A percentile compares a stretch with the other conserved stretches of the same genome.
phyloP scores from a whole-genome alignment of 2,329 filamentous ascomycete genomes.

The Trichoderma aggressivum region DNA sequence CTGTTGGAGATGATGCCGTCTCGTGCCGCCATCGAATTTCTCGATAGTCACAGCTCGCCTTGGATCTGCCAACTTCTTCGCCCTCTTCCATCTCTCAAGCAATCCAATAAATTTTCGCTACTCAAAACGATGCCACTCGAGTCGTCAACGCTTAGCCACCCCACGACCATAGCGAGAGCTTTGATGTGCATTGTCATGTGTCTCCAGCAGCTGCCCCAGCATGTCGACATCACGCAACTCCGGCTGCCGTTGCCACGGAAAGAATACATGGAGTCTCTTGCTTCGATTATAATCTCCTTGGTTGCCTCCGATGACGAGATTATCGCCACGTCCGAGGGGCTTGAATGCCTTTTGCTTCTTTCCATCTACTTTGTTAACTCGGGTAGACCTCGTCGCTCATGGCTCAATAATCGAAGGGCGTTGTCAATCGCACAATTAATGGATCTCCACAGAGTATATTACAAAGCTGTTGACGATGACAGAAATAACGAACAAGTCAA shows the following conservation, averaged over 20 bases:
- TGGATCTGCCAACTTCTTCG: conserved; percentile 15
- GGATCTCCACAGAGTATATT: not conserved
- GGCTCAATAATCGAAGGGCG: conserved; percentile 16
- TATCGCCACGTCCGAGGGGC: conserved; percentile 1
- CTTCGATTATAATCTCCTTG: not conserved
- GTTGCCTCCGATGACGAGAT: conserved; percentile 14
- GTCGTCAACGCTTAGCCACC: not conserved
- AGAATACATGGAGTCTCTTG: not conserved
- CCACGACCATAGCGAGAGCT: conserved; percentile 1
- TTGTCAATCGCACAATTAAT: conserved; percentile 14
- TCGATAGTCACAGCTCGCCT: conserved; percentile 10
- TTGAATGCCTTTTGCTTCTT: conserved; percentile 12
- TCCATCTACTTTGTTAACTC: conserved; percentile 15
- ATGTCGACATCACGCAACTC: not conserved
- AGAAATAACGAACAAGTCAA: not conserved
- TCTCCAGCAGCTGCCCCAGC: conserved; percentile 7
- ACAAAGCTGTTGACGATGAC: not conserved
- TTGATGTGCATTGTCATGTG: conserved; percentile 12
- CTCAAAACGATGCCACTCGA: conserved; percentile 13
- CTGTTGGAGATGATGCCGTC: conserved; percentile 8
- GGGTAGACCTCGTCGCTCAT: conserved; percentile 10
- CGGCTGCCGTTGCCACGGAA: not conserved
- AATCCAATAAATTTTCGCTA: not conserved
- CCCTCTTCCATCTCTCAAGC: conserved; percentile 8
- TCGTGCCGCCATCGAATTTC: not conserved